These are phyloP conservation scores for Paulownia fortunei DNA, from an alignment of 257 asterid genomes.

Conservation along the genomic window DNA sequence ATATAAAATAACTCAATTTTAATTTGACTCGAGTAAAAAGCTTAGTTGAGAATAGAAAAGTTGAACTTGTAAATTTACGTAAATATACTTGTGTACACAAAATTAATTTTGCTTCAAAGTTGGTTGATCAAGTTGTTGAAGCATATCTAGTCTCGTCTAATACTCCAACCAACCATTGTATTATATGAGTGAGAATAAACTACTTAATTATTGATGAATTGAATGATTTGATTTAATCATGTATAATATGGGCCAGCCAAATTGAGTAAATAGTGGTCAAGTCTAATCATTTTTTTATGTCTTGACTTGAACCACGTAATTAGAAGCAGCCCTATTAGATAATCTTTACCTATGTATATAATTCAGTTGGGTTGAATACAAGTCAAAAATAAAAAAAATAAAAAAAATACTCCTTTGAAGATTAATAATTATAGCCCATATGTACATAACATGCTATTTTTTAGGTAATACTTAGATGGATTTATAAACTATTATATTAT, in stretches of 20 bases:
- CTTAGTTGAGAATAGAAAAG: too few relatives aligned
- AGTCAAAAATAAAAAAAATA: neutral
- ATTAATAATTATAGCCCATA: neutral
- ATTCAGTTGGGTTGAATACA: neutral
- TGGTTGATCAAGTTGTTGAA: too few relatives aligned
- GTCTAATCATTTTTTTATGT: neutral
- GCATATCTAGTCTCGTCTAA: too few relatives aligned
- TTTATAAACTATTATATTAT: neutral
- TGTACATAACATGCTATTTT: too few relatives aligned
- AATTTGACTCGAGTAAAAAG: too few relatives aligned
- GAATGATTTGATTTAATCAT: neutral
- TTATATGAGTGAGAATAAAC: too few relatives aligned
- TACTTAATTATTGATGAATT: neutral
- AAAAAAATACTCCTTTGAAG: neutral
- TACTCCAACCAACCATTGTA: too few relatives aligned
- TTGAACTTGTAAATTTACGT: too few relatives aligned
- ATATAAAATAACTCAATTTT: too few relatives aligned
- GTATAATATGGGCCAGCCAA: neutral
- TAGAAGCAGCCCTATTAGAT: neutral
- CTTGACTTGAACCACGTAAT: neutral
- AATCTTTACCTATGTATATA: neutral
- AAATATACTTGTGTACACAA: too few relatives aligned
- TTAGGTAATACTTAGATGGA: too few relatives aligned
- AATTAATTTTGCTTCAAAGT: too few relatives aligned
- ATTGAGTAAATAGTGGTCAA: neutral